A percentile compares a stretch with the other conserved stretches of the same genome.
Conservation (phyloP, 495 filamentous ascomycete species). For the Aspergillus steynii region DNA sequence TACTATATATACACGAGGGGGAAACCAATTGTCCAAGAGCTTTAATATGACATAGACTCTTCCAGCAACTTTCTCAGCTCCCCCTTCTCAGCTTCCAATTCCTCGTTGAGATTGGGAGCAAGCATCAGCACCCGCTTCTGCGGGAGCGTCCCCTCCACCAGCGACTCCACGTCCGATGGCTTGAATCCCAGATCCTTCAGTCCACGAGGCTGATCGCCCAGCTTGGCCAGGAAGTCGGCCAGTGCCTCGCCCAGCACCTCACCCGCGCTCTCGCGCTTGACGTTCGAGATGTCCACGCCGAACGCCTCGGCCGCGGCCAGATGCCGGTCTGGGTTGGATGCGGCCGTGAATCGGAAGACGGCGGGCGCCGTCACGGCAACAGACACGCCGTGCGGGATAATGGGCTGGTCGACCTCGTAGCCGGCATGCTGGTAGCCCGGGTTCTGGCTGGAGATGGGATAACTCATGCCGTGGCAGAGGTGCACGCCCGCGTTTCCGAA, state of each 20-base stretch:
- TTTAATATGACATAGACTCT: slow-evolving; percentile 61
- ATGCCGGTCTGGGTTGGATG: slow-evolving; percentile 90
- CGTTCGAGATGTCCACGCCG: slow-evolving; percentile 81
- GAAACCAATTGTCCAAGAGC: neutral
- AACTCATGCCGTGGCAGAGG: slow-evolving; percentile 96
- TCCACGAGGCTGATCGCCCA: slow-evolving; percentile 89
- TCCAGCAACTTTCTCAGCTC: slow-evolving; percentile 64
- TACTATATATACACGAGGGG: neutral
- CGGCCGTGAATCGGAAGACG: slow-evolving; percentile 89
- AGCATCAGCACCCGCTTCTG: slow-evolving; percentile 89
- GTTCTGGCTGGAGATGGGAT: slow-evolving; percentile 92
- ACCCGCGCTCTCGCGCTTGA: slow-evolving; percentile 84
- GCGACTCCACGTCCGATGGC: slow-evolving; percentile 65
- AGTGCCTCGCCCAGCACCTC: slow-evolving; percentile 83
- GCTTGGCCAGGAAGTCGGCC: slow-evolving; percentile 69
- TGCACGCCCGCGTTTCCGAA: slow-evolving; percentile 98
- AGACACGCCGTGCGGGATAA: slow-evolving; percentile 94
- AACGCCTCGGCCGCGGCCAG: slow-evolving; percentile 86
- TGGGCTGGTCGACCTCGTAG: slow-evolving; percentile 69
- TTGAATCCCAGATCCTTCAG: slow-evolving; percentile 82
- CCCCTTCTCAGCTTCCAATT: slow-evolving; percentile 62
- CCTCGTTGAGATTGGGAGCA: slow-evolving; percentile 75
- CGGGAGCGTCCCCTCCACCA: slow-evolving; percentile 94
- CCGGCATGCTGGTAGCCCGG: slow-evolving; percentile 84
- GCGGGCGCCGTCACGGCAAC: slow-evolving; percentile 94